Percentiles rank a stretch among this genome's conserved stretches.
Evolutionary conservation across 305 asterid genomes (phyloP).

Genomic region (Solanum hybrid): DNA sequence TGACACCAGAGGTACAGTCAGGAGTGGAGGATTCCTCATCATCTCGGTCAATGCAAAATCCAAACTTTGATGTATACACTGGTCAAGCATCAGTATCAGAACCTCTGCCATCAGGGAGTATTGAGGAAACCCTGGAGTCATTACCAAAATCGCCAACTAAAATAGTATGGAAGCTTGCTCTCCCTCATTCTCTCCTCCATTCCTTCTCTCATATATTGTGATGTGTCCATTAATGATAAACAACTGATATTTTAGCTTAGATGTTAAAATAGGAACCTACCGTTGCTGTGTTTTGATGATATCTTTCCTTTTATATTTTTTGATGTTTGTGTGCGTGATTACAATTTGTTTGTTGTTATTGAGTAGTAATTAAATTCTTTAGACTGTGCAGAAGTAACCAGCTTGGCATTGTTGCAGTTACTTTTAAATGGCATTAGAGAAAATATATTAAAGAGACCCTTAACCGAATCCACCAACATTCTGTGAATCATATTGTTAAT

Average conservation of each 20-base stretch:
- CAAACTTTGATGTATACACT: background rate
- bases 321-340: background rate
- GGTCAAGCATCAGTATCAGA: conserved; percentile 5
- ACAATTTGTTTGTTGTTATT: background rate
- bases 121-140: background rate
- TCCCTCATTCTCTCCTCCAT: background rate
- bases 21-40: background rate
- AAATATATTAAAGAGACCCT: background rate
- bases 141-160: background rate
- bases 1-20: background rate
- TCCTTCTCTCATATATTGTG: background rate
- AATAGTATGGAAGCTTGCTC: conserved; percentile 1
- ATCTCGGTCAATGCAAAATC: background rate
- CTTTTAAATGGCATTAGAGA: background rate
- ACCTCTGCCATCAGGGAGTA: background rate
- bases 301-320: background rate
- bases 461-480: background rate
- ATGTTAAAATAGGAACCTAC: background rate
- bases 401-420: background rate
- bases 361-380: background rate
- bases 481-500: background rate
- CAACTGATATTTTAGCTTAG: background rate
- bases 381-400: background rate
- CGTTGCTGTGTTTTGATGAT: background rate
- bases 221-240: background rate